Conservation (phyloP, 345 rosid genomes). For the Abelmoschus esculentus region DNA sequence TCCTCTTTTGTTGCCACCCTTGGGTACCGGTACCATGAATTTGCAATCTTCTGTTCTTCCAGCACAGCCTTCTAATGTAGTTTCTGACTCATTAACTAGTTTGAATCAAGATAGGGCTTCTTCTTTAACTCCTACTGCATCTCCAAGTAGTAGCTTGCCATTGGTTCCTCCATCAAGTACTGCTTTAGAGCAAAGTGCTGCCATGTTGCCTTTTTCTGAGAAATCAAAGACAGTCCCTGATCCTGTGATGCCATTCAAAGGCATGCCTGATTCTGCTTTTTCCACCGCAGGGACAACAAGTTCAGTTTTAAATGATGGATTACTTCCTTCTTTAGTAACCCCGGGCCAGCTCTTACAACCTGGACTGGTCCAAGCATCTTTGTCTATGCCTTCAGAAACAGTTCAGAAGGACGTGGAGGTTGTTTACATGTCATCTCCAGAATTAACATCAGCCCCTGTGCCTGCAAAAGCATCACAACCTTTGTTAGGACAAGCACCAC, state of each 20-base stretch:
- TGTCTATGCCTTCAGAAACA: constrained; percentile 20
- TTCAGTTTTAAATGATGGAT: constrained; percentile 19
- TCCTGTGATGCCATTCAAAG: constrained; percentile 21
- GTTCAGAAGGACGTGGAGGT: constrained; percentile 30
- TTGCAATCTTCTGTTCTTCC: constrained; percentile 19
- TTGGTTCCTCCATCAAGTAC: constrained; percentile 15
- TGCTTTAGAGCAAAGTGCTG: constrained; percentile 14
- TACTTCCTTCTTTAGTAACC: constrained; percentile 28
- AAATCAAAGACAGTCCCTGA: constrained; percentile 14
- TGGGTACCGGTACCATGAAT: constrained; percentile 10
- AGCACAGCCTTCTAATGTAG: constrained; percentile 11
- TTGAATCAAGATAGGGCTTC: constrained; percentile 20
- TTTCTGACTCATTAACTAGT: constrained; percentile 17
- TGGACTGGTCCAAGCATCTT: constrained; percentile 16
- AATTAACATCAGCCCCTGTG: background rate
- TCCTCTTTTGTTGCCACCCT: constrained; percentile 23
- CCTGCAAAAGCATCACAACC: background rate
- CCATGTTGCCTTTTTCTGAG: constrained; percentile 9
- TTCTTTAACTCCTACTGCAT: constrained; percentile 14
- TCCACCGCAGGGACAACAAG: constrained; percentile 10
- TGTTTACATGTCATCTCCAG: constrained; percentile 19
- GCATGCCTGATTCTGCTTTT: constrained; percentile 15
- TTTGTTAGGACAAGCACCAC: background rate
- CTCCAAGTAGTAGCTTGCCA: constrained; percentile 17
- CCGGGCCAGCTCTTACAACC: constrained; percentile 33